phyloP scores from a whole-genome alignment of 2,329 filamentous ascomycete species.

The Gnomoniopsis smithogilvyi region DNA sequence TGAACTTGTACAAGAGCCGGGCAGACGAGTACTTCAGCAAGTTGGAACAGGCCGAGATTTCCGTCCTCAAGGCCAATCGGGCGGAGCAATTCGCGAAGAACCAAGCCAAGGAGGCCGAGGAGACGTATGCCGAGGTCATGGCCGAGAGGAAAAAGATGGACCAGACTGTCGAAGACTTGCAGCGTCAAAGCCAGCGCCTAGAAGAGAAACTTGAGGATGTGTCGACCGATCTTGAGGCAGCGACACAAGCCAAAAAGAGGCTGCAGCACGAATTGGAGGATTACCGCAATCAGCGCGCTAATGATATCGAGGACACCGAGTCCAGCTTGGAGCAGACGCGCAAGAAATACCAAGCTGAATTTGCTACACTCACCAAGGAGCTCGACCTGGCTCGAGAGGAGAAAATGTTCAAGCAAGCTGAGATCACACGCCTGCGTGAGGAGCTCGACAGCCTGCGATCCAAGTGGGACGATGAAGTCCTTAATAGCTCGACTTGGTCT shows the following conservation, averaged over 20 bases:
- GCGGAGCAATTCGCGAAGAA: constrained; percentile 93
- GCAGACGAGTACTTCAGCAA: constrained; percentile 97
- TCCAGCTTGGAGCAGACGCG: constrained; percentile 93
- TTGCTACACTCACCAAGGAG: constrained; percentile 84
- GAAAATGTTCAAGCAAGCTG: constrained; percentile 77
- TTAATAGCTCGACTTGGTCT: constrained; percentile 97
- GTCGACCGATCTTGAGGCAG: constrained; percentile 82
- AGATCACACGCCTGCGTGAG: constrained; percentile 86
- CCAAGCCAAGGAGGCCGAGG: constrained; percentile 86
- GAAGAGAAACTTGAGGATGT: constrained; percentile 91
- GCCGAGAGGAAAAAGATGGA: constrained; percentile 91
- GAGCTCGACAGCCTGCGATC: constrained; percentile 91
- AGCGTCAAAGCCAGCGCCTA: constrained; percentile 82
- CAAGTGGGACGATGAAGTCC: constrained; percentile 97
- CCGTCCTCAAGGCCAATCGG: constrained; percentile 84
- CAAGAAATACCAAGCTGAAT: constrained; percentile 95
- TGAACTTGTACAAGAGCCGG: constrained; percentile 85
- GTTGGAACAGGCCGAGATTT: constrained; percentile 93
- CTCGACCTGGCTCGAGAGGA: constrained; percentile 92
- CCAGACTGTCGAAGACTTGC: constrained; percentile 79
- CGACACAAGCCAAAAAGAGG: constrained; percentile 85
- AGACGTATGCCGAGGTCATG: constrained; percentile 86
- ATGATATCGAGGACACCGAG: constrained; percentile 96
- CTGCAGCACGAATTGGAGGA: constrained; percentile 97
- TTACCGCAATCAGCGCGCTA: constrained; percentile 90